A percentile compares a stretch with the other conserved stretches of the same genome.
These are phyloP conservation scores for Eucalyptus virginea DNA, from an alignment of 345 rosid genomes.

Conservation along the genomic window DNA sequence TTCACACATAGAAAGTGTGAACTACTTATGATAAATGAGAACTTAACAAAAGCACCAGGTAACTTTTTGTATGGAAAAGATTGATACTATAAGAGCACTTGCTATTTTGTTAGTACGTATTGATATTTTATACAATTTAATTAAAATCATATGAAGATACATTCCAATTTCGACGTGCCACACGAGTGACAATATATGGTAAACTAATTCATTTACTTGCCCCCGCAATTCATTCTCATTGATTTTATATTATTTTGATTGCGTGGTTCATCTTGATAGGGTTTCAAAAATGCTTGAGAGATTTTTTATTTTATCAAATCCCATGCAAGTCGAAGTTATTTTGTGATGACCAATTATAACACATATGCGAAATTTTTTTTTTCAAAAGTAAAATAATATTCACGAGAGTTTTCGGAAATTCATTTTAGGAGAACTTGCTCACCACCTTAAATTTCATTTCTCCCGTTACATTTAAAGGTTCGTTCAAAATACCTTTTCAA, in stretches of 20 bases:
- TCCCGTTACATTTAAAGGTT: background rate
- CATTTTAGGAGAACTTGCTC: background rate
- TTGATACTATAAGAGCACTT: background rate
- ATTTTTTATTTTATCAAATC: background rate
- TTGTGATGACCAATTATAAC: background rate
- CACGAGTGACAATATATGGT: background rate
- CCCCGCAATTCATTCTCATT: background rate
- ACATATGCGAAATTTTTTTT: background rate
- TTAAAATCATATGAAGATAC: background rate
- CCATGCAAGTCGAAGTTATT: background rate
- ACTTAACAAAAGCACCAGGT: background rate
- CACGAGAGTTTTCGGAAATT: background rate
- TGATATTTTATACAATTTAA: background rate
- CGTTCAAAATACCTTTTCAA: accelerated
- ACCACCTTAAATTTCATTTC: background rate
- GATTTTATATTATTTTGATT: background rate
- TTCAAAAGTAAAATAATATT: background rate
- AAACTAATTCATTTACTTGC: background rate
- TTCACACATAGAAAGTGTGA: background rate
- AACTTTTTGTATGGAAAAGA: background rate
- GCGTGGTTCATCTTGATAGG: background rate
- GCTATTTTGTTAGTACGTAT: background rate
- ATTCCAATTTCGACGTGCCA: background rate
- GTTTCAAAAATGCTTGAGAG: background rate
- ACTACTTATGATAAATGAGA: background rate